Evolutionary conservation across 1,284 basidiomycete species (phyloP), one percentile per base, ranked within the genome.

Genomic region (Neotropicomus parvogracilis): DNA sequence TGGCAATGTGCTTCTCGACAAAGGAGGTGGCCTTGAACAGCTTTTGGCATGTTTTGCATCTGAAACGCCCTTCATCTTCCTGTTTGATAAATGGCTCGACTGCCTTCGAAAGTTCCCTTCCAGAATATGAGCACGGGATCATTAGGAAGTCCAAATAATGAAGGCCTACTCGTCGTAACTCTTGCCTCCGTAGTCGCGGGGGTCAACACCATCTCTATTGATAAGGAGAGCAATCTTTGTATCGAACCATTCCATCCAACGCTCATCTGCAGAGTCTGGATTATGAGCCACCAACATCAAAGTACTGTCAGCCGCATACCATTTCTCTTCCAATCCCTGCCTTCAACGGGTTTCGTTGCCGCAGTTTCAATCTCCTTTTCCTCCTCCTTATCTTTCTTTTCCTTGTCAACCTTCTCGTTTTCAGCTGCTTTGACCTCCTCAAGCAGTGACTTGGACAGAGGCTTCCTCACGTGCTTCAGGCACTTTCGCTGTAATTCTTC

Each of bases 401-500:
- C 65, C 50, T 67, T 68, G 52, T 72, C 69, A 56, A 58, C 65
- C 55, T 70, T 74, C 56, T 73, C 71, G 37, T 60, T 70, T 58
- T 75, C 75, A 40, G 67, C 67, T 40, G 71, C 70, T 57, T 73
- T 80, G 48, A 76, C 63, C 64, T 83, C 83, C 53, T 83, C 79
- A 56, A 77, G 69, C 55, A 75, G 65, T 54, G 70, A 69, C 68
- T 79, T 82, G 54, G 75, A 77, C 60, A 81, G 63, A 40, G 84
- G 79, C 67, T 83, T 88, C 68, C 94, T 81, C 52, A 88, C 75
- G 74, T 97, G 95, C 72, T 85, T 86, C 59, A 95, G 77, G 75
- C 94, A 97, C 72, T 93, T 91, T 63, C 91, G 81, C 68, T 92
- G 86, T 61, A 97, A 79, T 75, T 95, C 92, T 72, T 97, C 95